phyloP scores from a whole-genome alignment of 805 yeast species.

The Candida morakotiae region DNA sequence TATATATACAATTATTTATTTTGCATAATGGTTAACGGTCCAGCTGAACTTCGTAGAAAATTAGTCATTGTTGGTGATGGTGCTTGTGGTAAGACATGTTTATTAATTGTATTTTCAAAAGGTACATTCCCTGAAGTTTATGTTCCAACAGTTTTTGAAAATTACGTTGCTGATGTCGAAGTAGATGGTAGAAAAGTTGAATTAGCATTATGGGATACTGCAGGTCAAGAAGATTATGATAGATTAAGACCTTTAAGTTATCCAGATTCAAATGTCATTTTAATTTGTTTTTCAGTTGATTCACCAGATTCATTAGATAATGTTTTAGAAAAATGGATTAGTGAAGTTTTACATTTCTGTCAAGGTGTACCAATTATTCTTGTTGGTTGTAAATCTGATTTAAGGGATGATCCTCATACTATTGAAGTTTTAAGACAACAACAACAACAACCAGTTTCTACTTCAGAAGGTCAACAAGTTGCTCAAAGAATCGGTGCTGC shows the following conservation, averaged over 20 bases:
- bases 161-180: conserved; percentile 91
- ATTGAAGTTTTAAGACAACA: conserved; percentile 70
- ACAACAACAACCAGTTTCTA: conserved; percentile 75
- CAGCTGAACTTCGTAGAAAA: conserved; percentile 66
- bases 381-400: conserved; percentile 89
- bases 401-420: conserved; percentile 77
- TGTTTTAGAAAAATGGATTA: conserved; percentile 94
- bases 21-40: conserved; percentile 37
- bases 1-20: no score
- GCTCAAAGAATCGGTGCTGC: conserved; percentile 88
- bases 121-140: conserved; percentile 92
- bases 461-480: conserved; percentile 80
- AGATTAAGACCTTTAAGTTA: conserved; percentile 87
- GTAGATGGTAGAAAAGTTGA: conserved; percentile 68
- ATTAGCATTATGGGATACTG: conserved; percentile 96
- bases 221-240: conserved; percentile 97
- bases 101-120: conserved; percentile 77
- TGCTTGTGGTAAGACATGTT: conserved; percentile 95
- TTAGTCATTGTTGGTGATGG: conserved; percentile 96
- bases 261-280: conserved; percentile 88
- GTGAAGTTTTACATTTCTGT: conserved; percentile 91
- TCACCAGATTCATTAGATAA: conserved; percentile 89
- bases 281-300: conserved; percentile 88
- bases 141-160: conserved; percentile 95
- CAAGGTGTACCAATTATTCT: conserved; percentile 89